Base-by-base conservation (phyloP, 768 basidiomycete genomes). In the Mycena vulgaris region DNA sequence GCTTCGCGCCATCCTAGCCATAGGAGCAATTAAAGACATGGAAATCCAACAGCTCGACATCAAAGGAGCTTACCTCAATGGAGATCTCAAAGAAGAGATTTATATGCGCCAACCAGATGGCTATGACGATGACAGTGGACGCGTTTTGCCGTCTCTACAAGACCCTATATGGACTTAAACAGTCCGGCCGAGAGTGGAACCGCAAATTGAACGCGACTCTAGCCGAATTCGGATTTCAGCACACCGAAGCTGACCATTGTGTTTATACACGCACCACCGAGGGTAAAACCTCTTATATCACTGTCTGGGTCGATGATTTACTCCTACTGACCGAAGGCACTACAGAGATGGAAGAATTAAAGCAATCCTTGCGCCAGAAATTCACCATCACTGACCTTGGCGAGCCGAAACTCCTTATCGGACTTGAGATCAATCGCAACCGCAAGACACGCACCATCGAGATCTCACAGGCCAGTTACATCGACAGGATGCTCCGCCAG, bases 281-380 rank as follows among this genome's bases (percentile, higher is more conserved):
- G 53, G 53, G 23, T 56, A 58, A 58, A 58, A 58, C 56, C 39
- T 58, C 56, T 11, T 58, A 58, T 42, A 58, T 58, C 56, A 58
- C 56, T 5, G 56, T 58, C 17, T 58, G 56, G 56, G 56, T 58
- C 39, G 39, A 58, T 42, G 56, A 58, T 40, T 19, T 58, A 58
- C 56, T 58, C 35, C 7, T 58, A 23, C 40, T 58, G 25, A 58
- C 56, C 25, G 56, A 58, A 19, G 56, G 25, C 19, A 42, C 40
- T 21, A 19, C 19, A 16, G 40, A 42, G 40, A 42, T 42, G 40
- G 40, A 42, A 16, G 40, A 42, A 42, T 17, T 42, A 17, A 42
- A 42, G 40, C 14, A 10, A 42, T 8, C 19, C 9, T 42, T 42
- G 19, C 40, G 17, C 7, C 40, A 42, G 40, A 42, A 42, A 42